Evolutionary conservation across 2,329 filamentous ascomycete genomes (phyloP).

Genomic region (Trichophyton verrucosum): DNA sequence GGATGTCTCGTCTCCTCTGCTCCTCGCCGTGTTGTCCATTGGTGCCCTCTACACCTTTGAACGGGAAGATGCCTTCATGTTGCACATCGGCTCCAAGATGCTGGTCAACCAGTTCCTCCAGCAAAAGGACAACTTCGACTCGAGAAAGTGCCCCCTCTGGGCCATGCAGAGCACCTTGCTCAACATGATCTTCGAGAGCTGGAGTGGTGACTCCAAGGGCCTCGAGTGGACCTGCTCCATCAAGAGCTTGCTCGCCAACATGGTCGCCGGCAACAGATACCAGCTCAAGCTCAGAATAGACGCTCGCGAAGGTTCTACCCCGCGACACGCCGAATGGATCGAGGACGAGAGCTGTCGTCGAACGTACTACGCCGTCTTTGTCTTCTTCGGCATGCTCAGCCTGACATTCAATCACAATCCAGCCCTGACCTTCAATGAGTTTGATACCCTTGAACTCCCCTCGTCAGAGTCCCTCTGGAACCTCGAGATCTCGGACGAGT

Average conservation of each 20-base stretch:
- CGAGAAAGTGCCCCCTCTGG: slow-evolving; percentile 92
- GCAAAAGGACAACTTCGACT: slow-evolving; percentile 98
- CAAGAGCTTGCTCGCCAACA: slow-evolving; percentile 93
- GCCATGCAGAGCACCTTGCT: slow-evolving; percentile 94
- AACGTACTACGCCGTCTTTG: slow-evolving; percentile 97
- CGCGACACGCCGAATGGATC: slow-evolving; percentile 81
- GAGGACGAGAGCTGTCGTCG: slow-evolving; percentile 93
- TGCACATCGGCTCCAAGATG: slow-evolving; percentile 95
- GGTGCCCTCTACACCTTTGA: slow-evolving; percentile 95
- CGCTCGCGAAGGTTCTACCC: slow-evolving; percentile 61
- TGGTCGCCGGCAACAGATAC: slow-evolving; percentile 95
- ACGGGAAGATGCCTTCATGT: slow-evolving; percentile 90
- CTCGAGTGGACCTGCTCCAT: slow-evolving; percentile 98
- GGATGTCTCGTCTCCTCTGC: slow-evolving; percentile 63
- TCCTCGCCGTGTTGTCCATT: slow-evolving; percentile 85
- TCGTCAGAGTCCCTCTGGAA: slow-evolving; percentile 95
- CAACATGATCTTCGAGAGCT: slow-evolving; percentile 98
- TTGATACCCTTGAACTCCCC: slow-evolving; percentile 81
- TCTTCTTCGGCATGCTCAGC: slow-evolving; percentile 92
- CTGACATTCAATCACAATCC: slow-evolving; percentile 97
- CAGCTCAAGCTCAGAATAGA: slow-evolving; percentile 90
- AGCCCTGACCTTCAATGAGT: slow-evolving; percentile 95
- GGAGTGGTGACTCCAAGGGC: slow-evolving; percentile 95
- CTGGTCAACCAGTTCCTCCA: slow-evolving; percentile 93
- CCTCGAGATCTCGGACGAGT: slow-evolving; percentile 62